Evolutionary conservation across 257 asterid species (phyloP).

Genomic region (Hygrophila difformis): DNA sequence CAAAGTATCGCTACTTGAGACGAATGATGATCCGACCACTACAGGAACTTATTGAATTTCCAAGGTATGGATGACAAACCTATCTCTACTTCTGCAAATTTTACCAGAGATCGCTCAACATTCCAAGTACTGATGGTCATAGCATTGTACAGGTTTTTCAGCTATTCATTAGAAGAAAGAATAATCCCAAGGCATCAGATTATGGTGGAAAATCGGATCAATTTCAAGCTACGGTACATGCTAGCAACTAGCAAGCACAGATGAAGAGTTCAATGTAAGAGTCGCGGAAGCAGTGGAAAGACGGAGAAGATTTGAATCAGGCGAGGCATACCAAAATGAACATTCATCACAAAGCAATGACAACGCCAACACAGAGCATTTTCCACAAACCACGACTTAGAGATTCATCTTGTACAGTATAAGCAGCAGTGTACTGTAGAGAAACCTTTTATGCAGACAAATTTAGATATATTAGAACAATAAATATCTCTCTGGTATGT

Average conservation of each 20-base stretch:
- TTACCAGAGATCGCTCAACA: neutral
- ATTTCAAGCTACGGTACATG: slow-evolving; percentile 80
- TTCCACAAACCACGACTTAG: too few relatives aligned
- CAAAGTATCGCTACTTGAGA: slow-evolving; percentile 79
- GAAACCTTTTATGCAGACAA: too few relatives aligned
- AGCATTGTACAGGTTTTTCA: slow-evolving; percentile 59
- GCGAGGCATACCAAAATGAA: slow-evolving; percentile 23
- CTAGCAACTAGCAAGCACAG: slow-evolving; percentile 53
- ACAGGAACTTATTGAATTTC: slow-evolving; percentile 74
- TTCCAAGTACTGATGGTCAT: too few relatives aligned
- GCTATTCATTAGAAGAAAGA: slow-evolving; percentile 81
- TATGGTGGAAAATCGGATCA: slow-evolving; percentile 62
- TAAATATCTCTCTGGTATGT: too few relatives aligned
- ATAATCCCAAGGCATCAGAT: slow-evolving; percentile 72
- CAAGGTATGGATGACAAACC: slow-evolving; percentile 64
- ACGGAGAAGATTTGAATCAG: slow-evolving; percentile 64
- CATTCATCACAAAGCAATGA: slow-evolving; percentile 14
- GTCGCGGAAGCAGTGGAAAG: slow-evolving; percentile 54
- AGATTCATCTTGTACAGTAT: too few relatives aligned
- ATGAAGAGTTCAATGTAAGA: slow-evolving; percentile 56
- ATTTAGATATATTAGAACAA: too few relatives aligned
- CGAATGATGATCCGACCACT: slow-evolving; percentile 84
- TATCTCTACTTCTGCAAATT: neutral
- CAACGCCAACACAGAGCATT: neutral
- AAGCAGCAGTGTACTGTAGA: too few relatives aligned